Evolutionary conservation across 2,329 filamentous ascomycete genomes (phyloP).

Genomic region (Karstenula rhodostoma): DNA sequence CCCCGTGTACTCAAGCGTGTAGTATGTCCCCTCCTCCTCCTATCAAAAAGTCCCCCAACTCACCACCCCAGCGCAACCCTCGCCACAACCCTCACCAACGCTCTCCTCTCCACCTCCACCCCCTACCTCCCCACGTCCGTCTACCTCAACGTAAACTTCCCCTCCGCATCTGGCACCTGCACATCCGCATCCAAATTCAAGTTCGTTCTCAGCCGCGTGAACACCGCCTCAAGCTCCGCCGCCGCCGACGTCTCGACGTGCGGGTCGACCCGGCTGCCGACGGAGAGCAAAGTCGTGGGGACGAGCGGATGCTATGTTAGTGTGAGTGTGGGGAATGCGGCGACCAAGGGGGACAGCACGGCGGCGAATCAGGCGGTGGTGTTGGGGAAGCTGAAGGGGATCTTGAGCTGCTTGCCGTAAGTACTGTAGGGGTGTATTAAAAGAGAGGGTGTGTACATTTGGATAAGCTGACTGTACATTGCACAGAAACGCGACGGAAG

Average conservation of each 20-base stretch:
- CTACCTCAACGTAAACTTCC: constrained; percentile 6
- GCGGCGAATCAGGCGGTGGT: constrained; percentile 1
- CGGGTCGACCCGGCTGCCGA: not conserved
- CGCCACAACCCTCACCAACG: not conserved
- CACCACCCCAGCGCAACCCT: not conserved
- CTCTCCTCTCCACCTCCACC: not conserved
- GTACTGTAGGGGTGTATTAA: not conserved
- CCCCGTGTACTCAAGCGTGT: not conserved
- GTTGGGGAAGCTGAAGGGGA: constrained; percentile 1
- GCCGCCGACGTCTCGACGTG: not conserved
- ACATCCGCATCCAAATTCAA: not conserved
- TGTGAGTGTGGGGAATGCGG: constrained; percentile 1
- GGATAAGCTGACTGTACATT: not conserved
- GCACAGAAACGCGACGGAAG: not conserved
- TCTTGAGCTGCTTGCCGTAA: constrained; percentile 7
- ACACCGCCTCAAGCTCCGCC: not conserved
- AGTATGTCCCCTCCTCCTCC: not conserved
- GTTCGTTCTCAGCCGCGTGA: not conserved
- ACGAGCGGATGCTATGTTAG: constrained; percentile 4
- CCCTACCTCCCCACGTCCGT: not conserved
- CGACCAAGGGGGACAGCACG: constrained; percentile 2
- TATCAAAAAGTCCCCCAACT: not conserved
- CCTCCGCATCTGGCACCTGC: not conserved
- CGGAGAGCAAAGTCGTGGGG: not conserved
- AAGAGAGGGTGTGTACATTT: not conserved